These are phyloP conservation scores for Clohesyomyces aquaticus DNA, from an alignment of 495 filamentous ascomycete species.

Conservation along the genomic window DNA sequence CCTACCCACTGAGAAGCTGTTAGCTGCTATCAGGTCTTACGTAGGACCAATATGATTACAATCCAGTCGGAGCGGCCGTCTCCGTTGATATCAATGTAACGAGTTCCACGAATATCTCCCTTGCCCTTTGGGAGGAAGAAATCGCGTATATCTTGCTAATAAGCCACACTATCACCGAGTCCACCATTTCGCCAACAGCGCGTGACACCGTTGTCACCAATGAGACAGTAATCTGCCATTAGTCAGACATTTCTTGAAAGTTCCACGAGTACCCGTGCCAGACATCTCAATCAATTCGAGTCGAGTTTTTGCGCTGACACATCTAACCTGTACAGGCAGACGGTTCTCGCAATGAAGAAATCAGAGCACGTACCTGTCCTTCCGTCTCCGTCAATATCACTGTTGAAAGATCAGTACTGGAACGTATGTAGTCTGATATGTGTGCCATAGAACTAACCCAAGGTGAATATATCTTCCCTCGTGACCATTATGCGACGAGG, in stretches of 20 bases:
- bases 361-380: neutral
- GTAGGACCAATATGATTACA: neutral
- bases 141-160: constrained; percentile 1
- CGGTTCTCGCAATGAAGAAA: too few relatives aligned
- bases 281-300: constrained; percentile 5
- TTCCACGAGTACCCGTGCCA: neutral
- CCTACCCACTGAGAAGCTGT: constrained; percentile 1
- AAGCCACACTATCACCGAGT: neutral
- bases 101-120: neutral
- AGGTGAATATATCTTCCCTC: neutral
- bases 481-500: neutral
- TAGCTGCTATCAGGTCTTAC: neutral
- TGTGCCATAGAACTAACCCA: neutral
- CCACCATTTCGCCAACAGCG: constrained; percentile 10
- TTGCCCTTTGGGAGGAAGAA: neutral
- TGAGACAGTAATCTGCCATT: constrained; percentile 10
- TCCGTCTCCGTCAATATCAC: constrained; percentile 5
- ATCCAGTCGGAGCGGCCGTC: constrained; percentile 11
- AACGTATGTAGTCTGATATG: neutral
- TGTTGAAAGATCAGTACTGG: neutral
- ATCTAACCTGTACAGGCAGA: too few relatives aligned
- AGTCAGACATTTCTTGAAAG: neutral
- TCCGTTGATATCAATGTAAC: constrained; percentile 14
- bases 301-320: too few relatives aligned
- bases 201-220: neutral